Base-by-base conservation (phyloP, 169 alveolate species). In the Blepharisma undulans region DNA sequence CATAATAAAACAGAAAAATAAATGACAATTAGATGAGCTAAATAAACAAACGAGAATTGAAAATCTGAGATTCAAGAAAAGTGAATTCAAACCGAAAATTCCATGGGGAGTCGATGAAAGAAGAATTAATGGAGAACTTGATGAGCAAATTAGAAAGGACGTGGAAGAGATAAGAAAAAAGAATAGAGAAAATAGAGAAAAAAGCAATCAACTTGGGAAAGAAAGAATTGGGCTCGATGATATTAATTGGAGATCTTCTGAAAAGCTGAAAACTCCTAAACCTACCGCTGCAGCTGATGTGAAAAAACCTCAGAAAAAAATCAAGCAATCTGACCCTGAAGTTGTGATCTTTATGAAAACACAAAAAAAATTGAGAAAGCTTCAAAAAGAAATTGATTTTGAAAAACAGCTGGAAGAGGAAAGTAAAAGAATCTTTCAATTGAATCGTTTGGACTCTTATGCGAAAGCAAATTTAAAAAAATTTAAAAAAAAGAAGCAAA, bases 61-160 rank as follows among this genome's bases (percentile, higher is more conserved):
- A 5, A 82, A 82, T 60, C 76, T 82, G 7, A 82, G 25, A n/a
- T 82, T 82, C 48, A 82, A 60, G 34, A 25, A 36, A 36, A 60
- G 36, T 21, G 36, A 21, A 21, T 82, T 82, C n/a, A 82, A 48
- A 30, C 89, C 89, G 6, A 82, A 59, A 30, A 21, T 60, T 8
- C 78, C 89, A 21, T 82, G 89, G 89, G 89, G 89, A 3, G 89
- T 30, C 8, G 89, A 82, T 30, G 89, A 82, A 82, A 34, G 36
- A 34, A 32, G 77, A 4, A 22, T 82, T 22, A 19, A 82, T 21
- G 60, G 76, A 22, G 33, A 72, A 82, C 6, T 22, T 48, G 89
- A 82, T 48, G 78, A 32, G 78, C 33, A 82, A 82, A 34, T 82
- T 30, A 1, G 29, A 0, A 82, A 60, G n/a, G 89, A 36, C 12